A percentile compares a stretch with the other conserved stretches of the same genome.
phyloP scores from a whole-genome alignment of 176 grass and related monocot genomes.

The Cocos nucifera region DNA sequence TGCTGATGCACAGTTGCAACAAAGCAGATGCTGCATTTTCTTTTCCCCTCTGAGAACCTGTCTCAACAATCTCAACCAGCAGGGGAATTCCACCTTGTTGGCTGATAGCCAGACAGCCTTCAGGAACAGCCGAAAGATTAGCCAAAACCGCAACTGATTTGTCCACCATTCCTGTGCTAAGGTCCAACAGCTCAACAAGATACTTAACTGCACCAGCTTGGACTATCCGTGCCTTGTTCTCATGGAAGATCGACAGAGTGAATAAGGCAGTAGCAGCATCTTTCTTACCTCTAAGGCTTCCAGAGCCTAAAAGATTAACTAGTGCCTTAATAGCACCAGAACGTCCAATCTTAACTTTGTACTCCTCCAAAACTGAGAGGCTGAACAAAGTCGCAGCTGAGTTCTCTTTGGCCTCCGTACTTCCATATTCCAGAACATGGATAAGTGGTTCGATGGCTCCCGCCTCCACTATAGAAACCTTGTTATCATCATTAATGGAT shows the following conservation, averaged over 20 bases:
- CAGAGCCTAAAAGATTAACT: slow-evolving; percentile 35
- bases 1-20: slow-evolving; percentile 31
- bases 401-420: slow-evolving; percentile 34
- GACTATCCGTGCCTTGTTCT: slow-evolving; percentile 39
- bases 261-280: slow-evolving; percentile 42
- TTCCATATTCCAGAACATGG: slow-evolving; percentile 38
- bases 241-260: slow-evolving; percentile 35
- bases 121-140: slow-evolving; percentile 35
- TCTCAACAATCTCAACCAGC: slow-evolving; percentile 35
- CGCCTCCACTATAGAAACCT: slow-evolving; percentile 35
- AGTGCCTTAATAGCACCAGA: slow-evolving; percentile 35
- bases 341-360: slow-evolving; percentile 34
- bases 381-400: slow-evolving; percentile 36
- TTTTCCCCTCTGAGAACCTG: slow-evolving; percentile 28
- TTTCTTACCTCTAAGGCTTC: slow-evolving; percentile 39
- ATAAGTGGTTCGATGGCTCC: slow-evolving; percentile 36
- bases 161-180: slow-evolving; percentile 32
- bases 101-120: slow-evolving; percentile 26
- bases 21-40: slow-evolving; percentile 30
- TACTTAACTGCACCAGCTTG: slow-evolving; percentile 30
- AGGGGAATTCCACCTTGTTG: slow-evolving; percentile 37
- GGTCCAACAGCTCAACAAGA: slow-evolving; percentile 34
- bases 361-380: slow-evolving; percentile 37
- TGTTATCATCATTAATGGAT: slow-evolving; percentile 38
- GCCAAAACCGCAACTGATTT: slow-evolving; percentile 37